Evolutionary conservation across 306 rosid species (phyloP), one percentile per base, ranked within the genome.

Genomic region (Urtica urens): DNA sequence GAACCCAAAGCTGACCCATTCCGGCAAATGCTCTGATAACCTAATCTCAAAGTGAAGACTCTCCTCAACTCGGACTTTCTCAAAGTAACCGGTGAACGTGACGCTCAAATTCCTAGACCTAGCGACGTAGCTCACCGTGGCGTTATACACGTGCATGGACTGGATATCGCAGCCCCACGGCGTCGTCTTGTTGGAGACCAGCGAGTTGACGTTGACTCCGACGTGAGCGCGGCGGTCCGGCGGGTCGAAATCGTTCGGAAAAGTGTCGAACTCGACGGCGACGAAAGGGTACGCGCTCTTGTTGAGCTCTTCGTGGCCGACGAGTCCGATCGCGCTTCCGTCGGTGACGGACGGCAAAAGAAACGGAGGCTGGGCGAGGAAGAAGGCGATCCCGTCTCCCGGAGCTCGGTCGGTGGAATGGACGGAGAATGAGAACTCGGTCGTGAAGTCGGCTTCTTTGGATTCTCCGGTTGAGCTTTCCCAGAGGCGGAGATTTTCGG

Each of bases 151-250:
- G 14, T 52, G 44, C 0, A 3, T 31, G 44, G 21, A 33, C n/a
- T 52, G 57, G 11, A 5, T 11, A 45, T 45, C 37, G 20, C 44
- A 43, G 23, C 23, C 23, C 57, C 57, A 52, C 34, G 57, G 57
- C 21, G 37, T 28, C 5, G 30, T 20, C 1, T 13, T 30, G 10
- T 16, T 13, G 2, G 57, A 52, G 23, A n/a, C 1, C 14, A 52
- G 34, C 10, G 57, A 52, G 21, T 52, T 52, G 31, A 33, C 24
- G 45, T 52, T 52, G 44, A 52, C 23, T 10, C 57, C 57, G 3
- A 52, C 57, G 26, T 52, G 57, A 22, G 34, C 57, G n/a, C 13
- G 10, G 9, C 20, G 0, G 37, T 10, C 19, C 23, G 0, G 10
- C 22, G 57, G 57, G 38, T 52, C 57, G 30, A 43, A 52, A n/a